A percentile compares a stretch with the other conserved stretches of the same genome.
Conservation (phyloP, 1,139 yeast species). For the Kodamaea anthophila region DNA sequence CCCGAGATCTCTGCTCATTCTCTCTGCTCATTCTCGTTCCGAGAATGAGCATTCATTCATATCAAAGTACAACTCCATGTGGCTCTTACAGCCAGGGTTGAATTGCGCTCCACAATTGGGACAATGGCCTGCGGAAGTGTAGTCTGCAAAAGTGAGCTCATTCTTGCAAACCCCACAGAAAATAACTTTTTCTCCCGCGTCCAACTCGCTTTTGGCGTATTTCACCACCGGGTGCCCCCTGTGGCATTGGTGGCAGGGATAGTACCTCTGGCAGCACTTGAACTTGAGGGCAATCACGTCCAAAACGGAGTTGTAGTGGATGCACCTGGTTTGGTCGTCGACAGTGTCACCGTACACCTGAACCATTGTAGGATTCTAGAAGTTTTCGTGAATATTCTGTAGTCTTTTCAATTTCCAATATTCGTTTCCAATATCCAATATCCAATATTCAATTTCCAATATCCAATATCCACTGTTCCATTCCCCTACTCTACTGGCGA, state of each 20-base stretch:
- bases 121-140: constrained; percentile 17
- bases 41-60: no score
- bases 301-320: constrained; percentile 28
- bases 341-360: constrained; percentile 17
- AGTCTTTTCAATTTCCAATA: no score
- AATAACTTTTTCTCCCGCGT: constrained; percentile 17
- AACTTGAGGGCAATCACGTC: constrained; percentile 42
- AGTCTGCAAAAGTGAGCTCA: constrained; percentile 26
- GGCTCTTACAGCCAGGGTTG: constrained; percentile 35
- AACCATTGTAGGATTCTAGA: no score
- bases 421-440: no score
- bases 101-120: constrained; percentile 22
- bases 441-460: no score
- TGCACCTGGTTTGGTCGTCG: constrained; percentile 34
- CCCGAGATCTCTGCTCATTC: no score
- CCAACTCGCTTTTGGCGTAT: constrained; percentile 4
- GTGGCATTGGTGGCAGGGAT: constrained; percentile 41
- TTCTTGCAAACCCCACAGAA: constrained; percentile 34
- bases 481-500: no score
- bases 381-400: no score
- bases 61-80: constrained; percentile 33
- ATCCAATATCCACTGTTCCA: no score
- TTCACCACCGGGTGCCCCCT: constrained; percentile 10
- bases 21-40: no score
- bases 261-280: constrained; percentile 32